Base-by-base conservation (phyloP, 306 rosid species). In the Neltuma alba region DNA sequence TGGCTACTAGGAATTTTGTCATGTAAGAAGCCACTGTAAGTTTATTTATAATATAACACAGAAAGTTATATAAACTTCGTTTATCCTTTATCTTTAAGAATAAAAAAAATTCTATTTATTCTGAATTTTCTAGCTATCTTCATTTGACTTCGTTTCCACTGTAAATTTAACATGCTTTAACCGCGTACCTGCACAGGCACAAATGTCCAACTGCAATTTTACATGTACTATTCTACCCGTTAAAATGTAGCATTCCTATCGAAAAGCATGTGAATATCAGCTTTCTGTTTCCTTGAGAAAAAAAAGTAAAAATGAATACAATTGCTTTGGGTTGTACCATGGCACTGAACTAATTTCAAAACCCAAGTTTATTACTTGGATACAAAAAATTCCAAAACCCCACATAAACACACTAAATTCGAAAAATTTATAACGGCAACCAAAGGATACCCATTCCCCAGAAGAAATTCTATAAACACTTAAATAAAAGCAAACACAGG, bases 101-200 rank as follows among this genome's bases (percentile, higher is more conserved):
- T n/a, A 70, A 50, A 27, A 31, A 52, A 18, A 42, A 65, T 7
- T 64, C 18, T 4, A 74, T 57, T 18, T 57, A 74, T 5, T 5
- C 16, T 31, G 69, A 65, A 37, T 11, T 78, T 37, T 14, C 55
- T 6, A 64, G 36, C 12, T 66, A 10, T 76, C 30, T 50, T 38
- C 33, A 20, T 67, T 41, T 42, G 63, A 60, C 66, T 58, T 69
- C 20, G 27, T 55, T 58, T 11, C 44, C 77, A 81, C 71, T 33
- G 69, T 0, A 33, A 31, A 33, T 40, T 16, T 16, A 63, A 31
- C 7, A 3, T 6, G n/a, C 34, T 63, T 7, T 10, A 18, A 2
- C 0, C 34, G 23, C 16, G 41, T 15, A 31, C 16, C 68, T 13
- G 41, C 25, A 34, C 6, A 64, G 44, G 42, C 70, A 64, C 14